Conservation (phyloP, 805 yeast genomes). For the Metschnikowia lochheadii region DNA sequence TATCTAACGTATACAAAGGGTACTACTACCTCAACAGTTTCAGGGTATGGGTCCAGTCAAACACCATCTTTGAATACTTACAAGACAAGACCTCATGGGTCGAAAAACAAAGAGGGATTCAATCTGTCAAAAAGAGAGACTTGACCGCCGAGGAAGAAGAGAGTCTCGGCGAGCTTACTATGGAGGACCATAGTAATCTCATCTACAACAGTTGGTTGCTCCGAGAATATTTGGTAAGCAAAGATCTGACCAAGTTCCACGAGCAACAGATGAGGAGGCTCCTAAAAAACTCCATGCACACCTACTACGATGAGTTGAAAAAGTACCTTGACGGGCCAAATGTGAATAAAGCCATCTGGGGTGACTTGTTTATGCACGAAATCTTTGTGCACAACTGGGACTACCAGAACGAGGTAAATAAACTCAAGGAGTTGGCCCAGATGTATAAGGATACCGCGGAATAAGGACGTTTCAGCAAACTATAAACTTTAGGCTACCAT, state of each 20-base stretch:
- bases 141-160: neutral
- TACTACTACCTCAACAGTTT: constrained; percentile 7
- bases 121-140: neutral
- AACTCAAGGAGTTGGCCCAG: constrained; percentile 8
- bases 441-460: constrained; percentile 4
- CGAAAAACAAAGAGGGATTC: constrained; percentile 6
- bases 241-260: constrained; percentile 26
- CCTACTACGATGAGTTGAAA: constrained; percentile 1
- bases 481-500: neutral
- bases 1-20: constrained; percentile 1
- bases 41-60: constrained; percentile 17
- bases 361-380: constrained; percentile 25
- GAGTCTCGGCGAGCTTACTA: constrained; percentile 16
- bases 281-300: constrained; percentile 1
- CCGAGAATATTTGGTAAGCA: constrained; percentile 22
- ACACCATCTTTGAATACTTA: constrained; percentile 24
- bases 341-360: constrained; percentile 19
- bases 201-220: constrained; percentile 24
- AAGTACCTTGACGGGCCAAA: constrained; percentile 13
- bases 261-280: constrained; percentile 22
- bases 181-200: constrained; percentile 25
- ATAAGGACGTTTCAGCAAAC: neutral
- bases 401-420: constrained; percentile 17
- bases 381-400: constrained; percentile 24
- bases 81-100: constrained; percentile 24